These are phyloP conservation scores for Ophiognomonia clavigignenti-juglandacearum DNA, from an alignment of 2,329 filamentous ascomycete genomes.

Conservation along the genomic window DNA sequence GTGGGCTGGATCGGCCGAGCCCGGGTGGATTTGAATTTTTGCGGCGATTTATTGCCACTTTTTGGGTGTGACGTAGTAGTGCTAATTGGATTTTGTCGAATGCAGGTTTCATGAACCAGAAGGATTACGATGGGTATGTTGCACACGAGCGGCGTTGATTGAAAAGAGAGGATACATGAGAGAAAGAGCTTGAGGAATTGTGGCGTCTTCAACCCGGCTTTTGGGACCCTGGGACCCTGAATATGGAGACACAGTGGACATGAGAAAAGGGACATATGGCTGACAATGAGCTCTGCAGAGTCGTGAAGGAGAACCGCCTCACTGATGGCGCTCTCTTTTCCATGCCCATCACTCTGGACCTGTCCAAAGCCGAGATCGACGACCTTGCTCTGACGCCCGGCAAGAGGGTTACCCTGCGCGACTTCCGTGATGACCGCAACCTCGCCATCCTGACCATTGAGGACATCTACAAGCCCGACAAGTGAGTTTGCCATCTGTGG, in stretches of 20 bases:
- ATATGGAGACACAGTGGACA: too few species aligned
- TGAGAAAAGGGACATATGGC: background rate
- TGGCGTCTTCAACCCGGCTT: background rate
- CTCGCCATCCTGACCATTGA: slow-evolving; percentile 93
- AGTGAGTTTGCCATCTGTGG: slow-evolving; percentile 50
- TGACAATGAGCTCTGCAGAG: slow-evolving; percentile 44
- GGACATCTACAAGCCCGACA: slow-evolving; percentile 93
- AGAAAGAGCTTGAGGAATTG: background rate
- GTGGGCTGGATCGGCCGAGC: background rate
- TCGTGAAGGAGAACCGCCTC: slow-evolving; percentile 84
- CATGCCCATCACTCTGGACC: slow-evolving; percentile 94
- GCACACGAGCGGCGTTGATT: background rate
- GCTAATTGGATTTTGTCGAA: slow-evolving; percentile 13
- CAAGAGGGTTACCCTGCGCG: slow-evolving; percentile 79
- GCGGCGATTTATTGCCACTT: background rate
- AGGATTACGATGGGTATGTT: slow-evolving; percentile 87
- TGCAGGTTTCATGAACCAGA: slow-evolving; percentile 91
- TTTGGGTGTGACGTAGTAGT: slow-evolving; percentile 3
- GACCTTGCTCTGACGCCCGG: slow-evolving; percentile 72
- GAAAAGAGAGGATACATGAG: background rate
- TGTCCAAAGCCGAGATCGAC: slow-evolving; percentile 70
- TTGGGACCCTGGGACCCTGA: too few species aligned
- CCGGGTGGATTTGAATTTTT: background rate
- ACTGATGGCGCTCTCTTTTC: slow-evolving; percentile 86
- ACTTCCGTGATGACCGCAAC: slow-evolving; percentile 94